Base-by-base conservation (phyloP, 352 stramenopile genomes). In the Globisporangium iwayamae region DNA sequence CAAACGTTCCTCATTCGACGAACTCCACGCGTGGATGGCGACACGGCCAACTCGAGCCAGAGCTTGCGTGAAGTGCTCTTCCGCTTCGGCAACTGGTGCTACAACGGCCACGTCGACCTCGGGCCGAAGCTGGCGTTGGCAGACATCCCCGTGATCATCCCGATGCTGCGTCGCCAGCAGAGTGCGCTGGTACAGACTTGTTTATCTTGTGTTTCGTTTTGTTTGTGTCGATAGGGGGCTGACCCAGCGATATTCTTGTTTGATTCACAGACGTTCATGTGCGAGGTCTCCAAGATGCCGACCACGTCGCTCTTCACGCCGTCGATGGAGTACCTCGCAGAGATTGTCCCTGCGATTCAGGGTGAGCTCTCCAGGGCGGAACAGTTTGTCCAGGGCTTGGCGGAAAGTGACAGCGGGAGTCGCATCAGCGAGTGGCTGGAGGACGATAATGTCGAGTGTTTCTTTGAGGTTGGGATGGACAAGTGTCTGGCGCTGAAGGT, bases 11-110 rank as follows among this genome's bases (percentile, higher is more conserved):
- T 93, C 56, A 94, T 93, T 53, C 83, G 83, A 25, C 85, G 85
- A 41, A 91, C 82, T 3, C 73, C 75, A 4, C 76, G 71, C 20
- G 52, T 70, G 25, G 72, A 76, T 56, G 71, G 70, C 20, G 50
- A 64, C 11, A 9, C 16, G n/a, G 43, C 46, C 32, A 36, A 32
- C 48, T 32, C 56, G 2, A 68, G 57, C 11, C 65, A 68, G 16
- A 94, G 75, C 60, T 78, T 96, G 34, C 84, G 91, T n/a, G 89
- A 98, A 56, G 92, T 98, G 51, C 83, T 98, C 34, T 98, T 98
- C 68, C 83, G 93, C 57, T 98, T 98, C 67, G 95, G 95, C 38
- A 96, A 87, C 66, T 98, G 95, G 95, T 98, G 93, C 76, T 98
- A 98, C 83, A 94, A 91, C 61, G 93, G 94, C 2, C 80, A 91